A percentile compares a stretch with the other conserved stretches of the same genome.
Conservation (phyloP, 306 rosid species). For the Luffa acutangula region DNA sequence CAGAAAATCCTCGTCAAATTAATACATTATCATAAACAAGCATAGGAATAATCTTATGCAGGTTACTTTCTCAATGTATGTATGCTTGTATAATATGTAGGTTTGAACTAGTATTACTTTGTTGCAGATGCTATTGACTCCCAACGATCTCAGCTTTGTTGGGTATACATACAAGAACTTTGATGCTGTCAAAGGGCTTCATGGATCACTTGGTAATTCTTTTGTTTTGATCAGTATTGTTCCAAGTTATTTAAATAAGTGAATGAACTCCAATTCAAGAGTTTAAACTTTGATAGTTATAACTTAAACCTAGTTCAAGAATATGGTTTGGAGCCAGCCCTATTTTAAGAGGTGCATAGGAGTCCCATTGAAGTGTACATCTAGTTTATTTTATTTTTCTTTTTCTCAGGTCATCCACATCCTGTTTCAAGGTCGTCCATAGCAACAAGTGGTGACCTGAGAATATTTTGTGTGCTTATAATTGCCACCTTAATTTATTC, state of each 20-base stretch:
- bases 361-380: neutral
- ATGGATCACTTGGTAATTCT: constrained; percentile 57
- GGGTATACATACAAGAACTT: constrained; percentile 98
- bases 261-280: neutral
- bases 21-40: neutral
- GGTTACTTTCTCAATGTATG: neutral
- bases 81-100: neutral
- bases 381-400: neutral
- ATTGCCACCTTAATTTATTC: neutral
- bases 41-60: neutral
- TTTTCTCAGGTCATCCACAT: too few species aligned
- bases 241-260: neutral
- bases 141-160: constrained; percentile 92
- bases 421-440: too few species aligned
- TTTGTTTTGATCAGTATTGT: neutral
- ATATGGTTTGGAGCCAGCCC: neutral
- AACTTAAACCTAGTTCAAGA: neutral
- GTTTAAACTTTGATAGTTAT: neutral
- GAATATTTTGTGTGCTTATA: too few species aligned
- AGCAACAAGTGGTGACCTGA: too few species aligned
- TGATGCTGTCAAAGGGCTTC: constrained; percentile 93
- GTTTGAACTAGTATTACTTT: neutral
- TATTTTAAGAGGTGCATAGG: neutral
- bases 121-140: constrained; percentile 77
- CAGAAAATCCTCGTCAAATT: neutral